phyloP scores from a whole-genome alignment of 2,329 filamentous ascomycete genomes.

The Pestalotiopsis sp. region DNA sequence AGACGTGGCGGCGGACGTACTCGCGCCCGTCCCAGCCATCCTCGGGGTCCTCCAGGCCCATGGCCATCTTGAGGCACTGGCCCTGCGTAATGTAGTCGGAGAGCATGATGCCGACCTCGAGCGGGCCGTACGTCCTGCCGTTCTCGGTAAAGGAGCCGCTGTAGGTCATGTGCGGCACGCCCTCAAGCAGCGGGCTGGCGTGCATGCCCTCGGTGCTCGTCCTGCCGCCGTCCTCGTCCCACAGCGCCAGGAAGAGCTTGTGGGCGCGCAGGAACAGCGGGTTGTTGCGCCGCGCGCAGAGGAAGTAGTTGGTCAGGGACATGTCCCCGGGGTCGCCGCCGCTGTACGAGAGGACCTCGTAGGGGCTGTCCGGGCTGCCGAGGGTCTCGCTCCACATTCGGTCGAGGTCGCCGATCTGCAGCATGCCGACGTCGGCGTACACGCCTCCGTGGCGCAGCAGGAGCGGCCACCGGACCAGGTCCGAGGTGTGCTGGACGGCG shows the following conservation, averaged over 20 bases:
- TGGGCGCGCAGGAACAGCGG: constrained; percentile 50
- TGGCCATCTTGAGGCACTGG: constrained; percentile 52
- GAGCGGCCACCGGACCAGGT: constrained; percentile 60
- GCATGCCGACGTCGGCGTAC: constrained; percentile 59
- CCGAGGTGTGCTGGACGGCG: constrained; percentile 56
- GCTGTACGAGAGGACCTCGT: constrained; percentile 51
- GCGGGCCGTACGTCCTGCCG: constrained; percentile 17
- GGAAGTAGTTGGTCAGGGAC: constrained; percentile 52
- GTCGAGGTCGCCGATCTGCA: constrained; percentile 61
- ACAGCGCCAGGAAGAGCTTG: constrained; percentile 51
- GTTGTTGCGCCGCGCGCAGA: constrained; percentile 41
- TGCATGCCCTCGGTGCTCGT: constrained; percentile 55
- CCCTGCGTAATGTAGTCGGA: constrained; percentile 62
- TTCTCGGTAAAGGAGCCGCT: constrained; percentile 17
- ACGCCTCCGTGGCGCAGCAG: constrained; percentile 60
- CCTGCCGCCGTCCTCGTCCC: constrained; percentile 46
- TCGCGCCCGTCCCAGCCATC: constrained; percentile 56
- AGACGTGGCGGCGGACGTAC: constrained; percentile 52
- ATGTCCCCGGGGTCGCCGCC: constrained; percentile 35
- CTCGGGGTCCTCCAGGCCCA: constrained; percentile 53
- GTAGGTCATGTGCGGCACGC: constrained; percentile 41
- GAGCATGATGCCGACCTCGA: constrained; percentile 44
- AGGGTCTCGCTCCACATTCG: constrained; percentile 53
- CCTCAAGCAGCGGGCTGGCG: constrained; percentile 46
- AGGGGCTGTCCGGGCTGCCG: constrained; percentile 45